Evolutionary conservation across 2,329 filamentous ascomycete species (phyloP), one percentile per base, ranked within the genome.

Genomic region (Nigrospora sphaerica): DNA sequence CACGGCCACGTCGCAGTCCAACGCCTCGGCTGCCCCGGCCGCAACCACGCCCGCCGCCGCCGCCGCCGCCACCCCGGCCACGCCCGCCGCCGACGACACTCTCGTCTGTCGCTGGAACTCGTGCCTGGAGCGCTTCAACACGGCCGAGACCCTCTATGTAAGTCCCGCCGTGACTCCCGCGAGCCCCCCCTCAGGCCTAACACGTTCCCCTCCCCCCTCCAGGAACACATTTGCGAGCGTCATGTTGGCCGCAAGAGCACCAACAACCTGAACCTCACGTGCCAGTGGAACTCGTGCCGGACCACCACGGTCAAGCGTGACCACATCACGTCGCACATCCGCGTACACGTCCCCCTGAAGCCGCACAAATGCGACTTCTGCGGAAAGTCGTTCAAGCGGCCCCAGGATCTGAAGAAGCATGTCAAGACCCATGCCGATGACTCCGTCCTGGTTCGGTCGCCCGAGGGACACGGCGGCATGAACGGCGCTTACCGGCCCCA

Each of bases 311-410:
- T 97, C 65, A 97, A 98, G 78, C 89, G 93, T 60, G 93, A 97
- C 62, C 93, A 98, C 72, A 98, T 98, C 69, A 98, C 93, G 43
- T 97, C 93, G 43, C 93, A 98, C 70, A 96, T 98, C 59, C 88
- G 93, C 54, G 93, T 97, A 45, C 93, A 98, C 66, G 92, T 98
- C n/a, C 93, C 93, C 1, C 75, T 98, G 51, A 98, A 98, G 78
- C 93, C 93, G 56, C 93, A 98, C 75, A 97, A 96, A 71, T 98
- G 93, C 68, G 91, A 96, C 64, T 95, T 96, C 71, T 98, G 93
- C 64, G 89, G 89, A 64, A 98, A 98, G 75, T 91, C 91, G 2
- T 98, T 98, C 79, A 98, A 98, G 81, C 87, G 93, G 32, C 93
- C 93, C 3, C 93, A 98, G 72, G 93, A 98, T 73, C 69, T 98